Evolutionary conservation across 2,329 filamentous ascomycete species (phyloP), one percentile per base, ranked within the genome.

Genomic region (Esteya vermicola): DNA sequence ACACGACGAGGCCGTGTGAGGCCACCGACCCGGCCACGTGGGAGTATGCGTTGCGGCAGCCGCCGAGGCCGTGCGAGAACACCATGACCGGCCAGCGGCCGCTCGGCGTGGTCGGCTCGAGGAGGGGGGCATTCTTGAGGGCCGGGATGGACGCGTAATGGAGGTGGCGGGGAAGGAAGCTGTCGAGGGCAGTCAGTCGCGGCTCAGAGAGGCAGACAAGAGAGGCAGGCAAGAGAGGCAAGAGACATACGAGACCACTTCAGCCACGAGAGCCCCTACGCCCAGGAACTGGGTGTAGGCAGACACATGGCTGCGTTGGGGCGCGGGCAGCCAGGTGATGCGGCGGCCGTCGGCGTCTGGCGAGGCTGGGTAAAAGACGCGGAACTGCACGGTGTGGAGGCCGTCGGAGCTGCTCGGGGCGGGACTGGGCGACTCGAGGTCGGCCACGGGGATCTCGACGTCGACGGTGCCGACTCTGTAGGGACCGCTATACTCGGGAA

Each of bases 21-120:
- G 85, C 82, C 22, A 93, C 61, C 0, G 82, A 84, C 14, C 82
- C 82, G 16, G 72, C 79, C 20, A 93, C 62, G 52, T 88, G 80
- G n/a, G 83, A 89, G 61, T 93, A 93, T 10, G 83, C 76, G 51
- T 91, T 91, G 48, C 83, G 72, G 44, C 75, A 79, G 28, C 85
- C 85, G 28, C 82, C 85, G 1, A 93, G 66, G 1, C 85, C 85
- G 54, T 93, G 85, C 2, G 84, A 91, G 59, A 93, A 93, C 46
- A 93, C 66, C 63, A 85, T 77, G 1, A 85, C 81, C 0, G 85
- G 85, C 80, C 83, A 91, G 61, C 75, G 64, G 41, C 65, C 61
- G 43, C 62, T 59, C 4, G 62, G 52, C 4, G 64, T 60, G 10
- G 61, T 51, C 43, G 74, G 52, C 43, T 63, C 44, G 53, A 77